Conservation (phyloP, 345 rosid species). For the Carallia brachiata region DNA sequence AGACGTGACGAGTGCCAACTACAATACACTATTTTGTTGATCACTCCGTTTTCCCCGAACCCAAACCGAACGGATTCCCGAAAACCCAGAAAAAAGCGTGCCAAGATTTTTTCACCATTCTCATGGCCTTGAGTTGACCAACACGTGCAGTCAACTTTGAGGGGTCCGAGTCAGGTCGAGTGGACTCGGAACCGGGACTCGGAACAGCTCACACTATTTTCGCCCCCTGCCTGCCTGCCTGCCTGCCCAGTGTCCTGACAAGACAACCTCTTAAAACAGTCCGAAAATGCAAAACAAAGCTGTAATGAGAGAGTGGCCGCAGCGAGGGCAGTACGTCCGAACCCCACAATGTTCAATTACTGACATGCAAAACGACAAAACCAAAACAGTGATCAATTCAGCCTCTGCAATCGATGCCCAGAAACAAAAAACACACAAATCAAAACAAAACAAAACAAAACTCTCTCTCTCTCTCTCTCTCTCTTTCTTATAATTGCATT, state of each 20-base stretch:
- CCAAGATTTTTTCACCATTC: too few relatives aligned
- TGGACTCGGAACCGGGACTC: neutral
- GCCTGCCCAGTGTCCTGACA: conserved; percentile 7
- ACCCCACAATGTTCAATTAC: neutral
- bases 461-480: too few relatives aligned
- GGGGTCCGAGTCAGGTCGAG: conserved; percentile 1
- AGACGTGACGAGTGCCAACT: too few relatives aligned
- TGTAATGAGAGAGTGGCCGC: neutral
- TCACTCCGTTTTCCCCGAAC: too few relatives aligned
- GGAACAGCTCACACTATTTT: neutral
- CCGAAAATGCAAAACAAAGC: neutral
- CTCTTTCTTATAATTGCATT: neutral
- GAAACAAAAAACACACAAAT: too few relatives aligned
- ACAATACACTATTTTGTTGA: too few relatives aligned
- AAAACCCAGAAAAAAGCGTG: too few relatives aligned
- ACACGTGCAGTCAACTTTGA: neutral
- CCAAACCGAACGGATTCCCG: too few relatives aligned
- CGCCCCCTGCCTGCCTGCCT: neutral
- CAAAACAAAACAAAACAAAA: too few relatives aligned
- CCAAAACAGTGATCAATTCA: too few relatives aligned
- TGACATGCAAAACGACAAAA: too few relatives aligned
- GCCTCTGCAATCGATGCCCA: too few relatives aligned
- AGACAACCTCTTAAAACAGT: conserved; percentile 7
- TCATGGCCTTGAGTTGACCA: neutral
- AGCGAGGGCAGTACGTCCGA: neutral